Percentiles rank a stretch among this genome's conserved stretches.
These are phyloP conservation scores for Agapanthus africanus DNA, from an alignment of 106 monocot genomes.

Conservation along the genomic window DNA sequence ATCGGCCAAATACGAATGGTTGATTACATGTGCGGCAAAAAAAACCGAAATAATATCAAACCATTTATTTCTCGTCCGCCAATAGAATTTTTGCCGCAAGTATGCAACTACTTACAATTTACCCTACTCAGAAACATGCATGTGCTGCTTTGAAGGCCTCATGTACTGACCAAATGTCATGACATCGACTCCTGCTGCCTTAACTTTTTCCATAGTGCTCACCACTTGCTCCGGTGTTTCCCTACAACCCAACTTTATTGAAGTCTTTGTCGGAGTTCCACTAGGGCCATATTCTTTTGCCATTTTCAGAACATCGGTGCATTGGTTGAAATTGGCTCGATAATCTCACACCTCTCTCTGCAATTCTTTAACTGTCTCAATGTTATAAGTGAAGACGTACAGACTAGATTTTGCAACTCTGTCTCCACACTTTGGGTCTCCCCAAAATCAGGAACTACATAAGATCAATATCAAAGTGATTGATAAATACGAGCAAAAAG, in stretches of 20 bases:
- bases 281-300: constrained; percentile 67
- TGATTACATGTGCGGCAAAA: too few relatives aligned
- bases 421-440: constrained; percentile 54
- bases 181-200: constrained; percentile 73
- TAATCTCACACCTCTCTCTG: constrained; percentile 57
- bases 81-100: too few relatives aligned
- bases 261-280: constrained; percentile 80
- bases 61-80: too few relatives aligned
- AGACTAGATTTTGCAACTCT: constrained; percentile 63
- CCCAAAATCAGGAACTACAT: constrained; percentile 87
- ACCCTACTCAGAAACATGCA: constrained; percentile 83
- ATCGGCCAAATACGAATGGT: too few relatives aligned
- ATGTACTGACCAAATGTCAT: constrained; percentile 93
- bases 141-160: constrained; percentile 80
- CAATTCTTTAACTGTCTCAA: constrained; percentile 84
- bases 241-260: constrained; percentile 83
- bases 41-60: too few relatives aligned
- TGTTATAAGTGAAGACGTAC: constrained; percentile 84
- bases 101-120: too few relatives aligned
- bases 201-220: constrained; percentile 74
- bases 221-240: constrained; percentile 79
- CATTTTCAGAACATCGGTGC: constrained; percentile 69
- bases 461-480: too few relatives aligned
- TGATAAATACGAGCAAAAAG: too few relatives aligned
- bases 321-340: constrained; percentile 82